phyloP scores from a whole-genome alignment of 495 filamentous ascomycete genomes.

The Neurospora sp. region DNA sequence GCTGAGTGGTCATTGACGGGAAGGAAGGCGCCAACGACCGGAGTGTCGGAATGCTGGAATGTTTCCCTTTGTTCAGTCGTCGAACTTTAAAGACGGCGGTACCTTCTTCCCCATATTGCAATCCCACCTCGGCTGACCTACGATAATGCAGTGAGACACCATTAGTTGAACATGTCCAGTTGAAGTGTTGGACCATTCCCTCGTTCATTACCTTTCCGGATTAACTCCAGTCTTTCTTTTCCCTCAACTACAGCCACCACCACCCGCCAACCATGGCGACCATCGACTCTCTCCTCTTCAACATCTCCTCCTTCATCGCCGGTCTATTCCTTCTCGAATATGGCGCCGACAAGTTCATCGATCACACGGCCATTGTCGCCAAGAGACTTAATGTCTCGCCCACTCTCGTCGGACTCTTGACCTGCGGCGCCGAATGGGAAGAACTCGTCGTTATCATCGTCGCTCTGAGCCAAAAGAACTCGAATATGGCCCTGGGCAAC shows the following conservation, averaged over 20 bases:
- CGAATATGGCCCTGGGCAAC: slow-evolving; percentile 46
- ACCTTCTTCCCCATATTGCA: not conserved
- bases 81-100: not conserved
- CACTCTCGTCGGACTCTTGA: slow-evolving; percentile 42
- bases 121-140: not conserved
- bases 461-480: slow-evolving; percentile 34
- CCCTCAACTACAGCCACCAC: not conserved
- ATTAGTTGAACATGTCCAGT: not conserved
- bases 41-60: not conserved
- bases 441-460: slow-evolving; percentile 47
- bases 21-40: not conserved
- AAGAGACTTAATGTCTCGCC: slow-evolving; percentile 36
- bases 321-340: slow-evolving; percentile 36
- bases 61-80: not conserved
- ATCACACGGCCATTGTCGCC: slow-evolving; percentile 42
- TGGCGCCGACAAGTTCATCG: slow-evolving; percentile 41
- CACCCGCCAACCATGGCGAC: slow-evolving; percentile 3
- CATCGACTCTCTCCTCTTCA: slow-evolving; percentile 24
- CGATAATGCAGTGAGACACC: not conserved
- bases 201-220: not conserved
- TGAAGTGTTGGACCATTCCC: not conserved
- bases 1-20: not conserved
- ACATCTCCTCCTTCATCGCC: slow-evolving; percentile 25
- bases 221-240: not conserved
- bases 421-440: slow-evolving; percentile 49